These are phyloP conservation scores for Capsicum pubescens DNA, from an alignment of 257 asterid genomes.

Conservation along the genomic window DNA sequence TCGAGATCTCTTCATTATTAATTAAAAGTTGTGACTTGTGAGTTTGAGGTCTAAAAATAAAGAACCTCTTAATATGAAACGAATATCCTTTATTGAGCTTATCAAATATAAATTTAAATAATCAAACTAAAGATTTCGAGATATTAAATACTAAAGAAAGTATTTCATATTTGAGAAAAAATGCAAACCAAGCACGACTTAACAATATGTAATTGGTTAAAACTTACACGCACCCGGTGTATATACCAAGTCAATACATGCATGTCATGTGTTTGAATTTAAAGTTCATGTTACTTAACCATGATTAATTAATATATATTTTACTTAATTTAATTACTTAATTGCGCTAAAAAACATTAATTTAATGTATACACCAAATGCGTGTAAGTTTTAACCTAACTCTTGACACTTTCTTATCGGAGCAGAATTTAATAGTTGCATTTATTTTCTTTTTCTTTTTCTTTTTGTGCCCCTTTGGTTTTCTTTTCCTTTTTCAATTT, in stretches of 20 bases:
- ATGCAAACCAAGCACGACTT: not conserved
- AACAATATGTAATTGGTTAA: not conserved
- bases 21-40: not conserved
- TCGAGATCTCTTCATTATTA: rapidly evolving
- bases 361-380: no score
- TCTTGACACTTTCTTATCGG: not conserved
- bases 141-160: no score
- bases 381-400: not conserved
- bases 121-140: not conserved
- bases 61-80: not conserved
- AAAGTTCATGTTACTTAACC: no score
- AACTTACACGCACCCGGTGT: no score
- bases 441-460: not conserved
- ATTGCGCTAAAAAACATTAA: no score
- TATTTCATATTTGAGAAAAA: not conserved
- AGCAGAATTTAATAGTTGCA: not conserved
- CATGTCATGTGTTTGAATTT: no score
- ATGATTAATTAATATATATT: no score
- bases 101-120: not conserved
- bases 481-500: not conserved
- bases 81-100: rapidly evolving
- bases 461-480: not conserved
- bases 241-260: no score
- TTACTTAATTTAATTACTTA: no score
- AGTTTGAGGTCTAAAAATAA: not conserved